Percentiles rank a stretch among this genome's conserved stretches.
Evolutionary conservation across 176 grass and related monocot species (phyloP).

Genomic region (Elymus sibiricus): DNA sequence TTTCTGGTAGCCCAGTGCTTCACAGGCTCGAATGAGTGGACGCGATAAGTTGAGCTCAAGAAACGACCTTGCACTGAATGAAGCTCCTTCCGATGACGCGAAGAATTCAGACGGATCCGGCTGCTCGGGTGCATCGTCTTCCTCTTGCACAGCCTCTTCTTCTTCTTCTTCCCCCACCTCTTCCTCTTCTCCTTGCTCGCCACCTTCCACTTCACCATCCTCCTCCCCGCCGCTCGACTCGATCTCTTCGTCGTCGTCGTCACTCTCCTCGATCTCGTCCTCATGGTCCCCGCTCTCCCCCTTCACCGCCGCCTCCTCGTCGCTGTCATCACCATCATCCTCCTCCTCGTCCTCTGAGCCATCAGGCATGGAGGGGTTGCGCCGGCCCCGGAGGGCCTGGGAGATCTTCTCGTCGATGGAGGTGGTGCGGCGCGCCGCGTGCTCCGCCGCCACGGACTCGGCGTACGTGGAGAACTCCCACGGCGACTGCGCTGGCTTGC

Average conservation of each 20-base stretch:
- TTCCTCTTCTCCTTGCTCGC: background rate
- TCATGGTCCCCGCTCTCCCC: constrained; percentile 43
- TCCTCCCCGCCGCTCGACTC: background rate
- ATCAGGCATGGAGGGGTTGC: constrained; percentile 34
- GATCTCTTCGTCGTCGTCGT: constrained; percentile 11
- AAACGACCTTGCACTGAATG: constrained; percentile 92
- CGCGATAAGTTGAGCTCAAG: constrained; percentile 86
- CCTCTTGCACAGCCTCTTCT: constrained; percentile 26
- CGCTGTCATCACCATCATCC: constrained; percentile 12
- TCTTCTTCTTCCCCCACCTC: constrained; percentile 18
- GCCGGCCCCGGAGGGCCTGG: constrained; percentile 27
- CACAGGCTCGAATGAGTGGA: constrained; percentile 80
- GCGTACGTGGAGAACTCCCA: constrained; percentile 84
- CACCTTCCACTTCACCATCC: background rate
- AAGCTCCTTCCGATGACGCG: constrained; percentile 65
- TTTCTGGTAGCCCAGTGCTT: constrained; percentile 89
- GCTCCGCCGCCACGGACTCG: constrained; percentile 69
- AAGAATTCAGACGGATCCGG: constrained; percentile 54
- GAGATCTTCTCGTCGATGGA: constrained; percentile 84
- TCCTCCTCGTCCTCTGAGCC: constrained; percentile 20
- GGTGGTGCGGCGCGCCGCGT: constrained; percentile 50
- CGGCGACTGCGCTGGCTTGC: constrained; percentile 50
- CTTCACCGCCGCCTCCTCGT: constrained; percentile 24
- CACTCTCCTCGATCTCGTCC: constrained; percentile 43
- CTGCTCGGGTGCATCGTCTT: constrained; percentile 2